Percentiles rank a stretch among this genome's conserved stretches.
These are phyloP conservation scores for Pluteus cervinus DNA, from an alignment of 768 basidiomycete species.

Conservation along the genomic window DNA sequence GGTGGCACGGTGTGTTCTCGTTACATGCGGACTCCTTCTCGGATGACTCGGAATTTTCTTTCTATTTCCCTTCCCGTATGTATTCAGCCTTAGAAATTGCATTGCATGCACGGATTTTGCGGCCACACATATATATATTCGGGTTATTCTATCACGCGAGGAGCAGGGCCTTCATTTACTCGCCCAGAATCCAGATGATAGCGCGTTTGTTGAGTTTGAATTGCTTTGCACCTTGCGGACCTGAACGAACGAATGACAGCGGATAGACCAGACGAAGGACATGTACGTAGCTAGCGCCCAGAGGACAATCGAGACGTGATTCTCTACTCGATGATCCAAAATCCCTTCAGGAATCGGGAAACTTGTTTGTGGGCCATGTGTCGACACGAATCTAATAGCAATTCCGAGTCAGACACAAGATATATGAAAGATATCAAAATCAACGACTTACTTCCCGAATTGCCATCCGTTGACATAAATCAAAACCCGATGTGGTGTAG, in stretches of 20 bases:
- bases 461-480: conserved; percentile 72
- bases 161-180: too few species aligned
- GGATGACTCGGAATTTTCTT: too few species aligned
- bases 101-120: too few species aligned
- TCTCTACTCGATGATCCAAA: conserved; percentile 27
- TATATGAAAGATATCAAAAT: conserved; percentile 5
- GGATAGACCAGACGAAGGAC: not conserved
- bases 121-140: too few species aligned
- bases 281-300: conserved; percentile 26
- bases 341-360: conserved; percentile 38
- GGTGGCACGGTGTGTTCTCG: too few species aligned
- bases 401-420: not conserved
- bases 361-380: conserved; percentile 38
- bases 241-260: not conserved
- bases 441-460: conserved; percentile 48
- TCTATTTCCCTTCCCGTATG: too few species aligned
- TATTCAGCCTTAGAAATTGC: too few species aligned
- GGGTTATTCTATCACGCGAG: too few species aligned
- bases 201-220: not conserved
- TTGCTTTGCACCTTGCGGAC: not conserved
- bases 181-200: not conserved
- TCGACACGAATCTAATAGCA: conserved; percentile 24
- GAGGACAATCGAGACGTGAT: conserved; percentile 26
- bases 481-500: conserved; percentile 53
- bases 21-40: too few species aligned